Evolutionary conservation across 2,329 filamentous ascomycete genomes (phyloP).

Genomic region (Myriosclerotinia scirpicola): DNA sequence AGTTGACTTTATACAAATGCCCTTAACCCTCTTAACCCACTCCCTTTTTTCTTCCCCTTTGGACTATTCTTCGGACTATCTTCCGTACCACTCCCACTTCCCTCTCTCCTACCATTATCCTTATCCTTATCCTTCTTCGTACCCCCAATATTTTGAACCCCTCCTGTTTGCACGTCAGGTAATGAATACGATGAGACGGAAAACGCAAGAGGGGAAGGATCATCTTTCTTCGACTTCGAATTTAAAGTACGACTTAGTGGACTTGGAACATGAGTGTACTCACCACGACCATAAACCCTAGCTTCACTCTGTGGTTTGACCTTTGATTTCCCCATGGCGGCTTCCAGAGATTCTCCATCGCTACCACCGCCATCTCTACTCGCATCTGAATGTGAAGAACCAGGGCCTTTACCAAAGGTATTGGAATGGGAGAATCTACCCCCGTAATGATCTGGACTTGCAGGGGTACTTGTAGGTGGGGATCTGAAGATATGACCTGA

Average conservation of each 20-base stretch:
- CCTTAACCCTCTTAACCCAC: conserved; percentile 10
- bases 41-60: conserved; percentile 14
- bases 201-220: conserved; percentile 1
- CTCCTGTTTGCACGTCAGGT: conserved; percentile 13
- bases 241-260: not conserved
- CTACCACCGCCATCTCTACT: conserved; percentile 14
- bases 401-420: conserved; percentile 6
- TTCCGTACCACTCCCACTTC: conserved; percentile 26
- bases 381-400: conserved; percentile 20
- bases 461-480: conserved; percentile 3
- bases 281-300: conserved; percentile 55
- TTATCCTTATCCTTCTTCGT: conserved; percentile 21
- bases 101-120: conserved; percentile 12
- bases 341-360: conserved; percentile 40
- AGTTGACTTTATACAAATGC: conserved; percentile 18
- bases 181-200: conserved; percentile 10
- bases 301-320: conserved; percentile 50
- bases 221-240: conserved; percentile 1
- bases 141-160: conserved; percentile 16
- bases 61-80: conserved; percentile 27
- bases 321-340: conserved; percentile 45
- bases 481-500: not conserved
- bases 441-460: conserved; percentile 15
- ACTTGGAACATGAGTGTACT: conserved; percentile 34
- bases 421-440: conserved; percentile 16